phyloP scores from a whole-genome alignment of 768 basidiomycete species.

The Naganishia randhawae region DNA sequence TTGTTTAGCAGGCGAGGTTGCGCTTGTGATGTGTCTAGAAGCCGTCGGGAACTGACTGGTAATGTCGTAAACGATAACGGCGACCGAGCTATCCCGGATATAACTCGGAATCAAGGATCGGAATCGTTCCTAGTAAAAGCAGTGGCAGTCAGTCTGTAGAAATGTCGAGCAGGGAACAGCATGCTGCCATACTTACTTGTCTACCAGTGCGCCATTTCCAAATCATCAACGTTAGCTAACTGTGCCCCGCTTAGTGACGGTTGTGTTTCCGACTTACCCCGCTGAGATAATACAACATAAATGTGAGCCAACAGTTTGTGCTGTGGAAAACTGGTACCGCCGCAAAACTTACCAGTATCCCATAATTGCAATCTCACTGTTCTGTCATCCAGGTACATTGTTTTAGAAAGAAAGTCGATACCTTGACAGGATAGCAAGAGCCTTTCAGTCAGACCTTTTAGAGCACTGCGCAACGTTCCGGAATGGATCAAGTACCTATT shows the following conservation, averaged over 20 bases:
- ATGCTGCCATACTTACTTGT: not conserved
- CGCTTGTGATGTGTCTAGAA: not conserved
- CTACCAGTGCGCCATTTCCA: not conserved
- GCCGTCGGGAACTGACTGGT: constrained; percentile 68
- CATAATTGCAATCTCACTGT: constrained; percentile 95
- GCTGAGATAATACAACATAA: constrained; percentile 28
- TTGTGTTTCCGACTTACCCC: not conserved
- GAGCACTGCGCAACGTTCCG: not conserved
- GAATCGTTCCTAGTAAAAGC: constrained; percentile 74
- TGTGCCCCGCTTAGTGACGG: not conserved
- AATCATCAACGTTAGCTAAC: not conserved
- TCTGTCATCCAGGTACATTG: constrained; percentile 98
- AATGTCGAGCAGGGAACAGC: not conserved
- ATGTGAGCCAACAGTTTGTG: not conserved
- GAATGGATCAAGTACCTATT: constrained; percentile 35
- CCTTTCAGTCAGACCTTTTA: not conserved
- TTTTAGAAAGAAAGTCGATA: constrained; percentile 99
- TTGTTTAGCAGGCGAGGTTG: not conserved
- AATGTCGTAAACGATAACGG: constrained; percentile 98
- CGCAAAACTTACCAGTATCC: constrained; percentile 91
- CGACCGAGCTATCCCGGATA: constrained; percentile 96
- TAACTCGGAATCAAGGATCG: constrained; percentile 96
- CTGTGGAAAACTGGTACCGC: constrained; percentile 39
- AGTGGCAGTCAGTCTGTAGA: not conserved
- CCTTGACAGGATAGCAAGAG: constrained; percentile 42